Evolutionary conservation across 2,329 filamentous ascomycete species (phyloP), one percentile per base, ranked within the genome.

Genomic region (Ophiognomonia clavigignenti-juglandacearum): DNA sequence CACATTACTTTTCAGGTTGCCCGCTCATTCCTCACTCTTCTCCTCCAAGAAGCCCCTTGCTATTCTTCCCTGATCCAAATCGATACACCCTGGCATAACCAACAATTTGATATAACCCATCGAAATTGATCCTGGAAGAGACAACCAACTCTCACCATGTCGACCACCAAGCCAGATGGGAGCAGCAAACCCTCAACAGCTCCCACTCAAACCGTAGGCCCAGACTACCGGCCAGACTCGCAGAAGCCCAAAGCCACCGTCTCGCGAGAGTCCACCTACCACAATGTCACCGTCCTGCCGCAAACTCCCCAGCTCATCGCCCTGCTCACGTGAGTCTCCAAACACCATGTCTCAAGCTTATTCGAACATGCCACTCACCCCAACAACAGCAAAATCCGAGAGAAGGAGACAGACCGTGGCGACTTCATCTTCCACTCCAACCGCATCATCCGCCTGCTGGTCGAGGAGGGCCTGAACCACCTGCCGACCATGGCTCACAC

Each of bases 341-440:
- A n/a, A n/a, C n/a, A n/a, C n/a, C n/a, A n/a, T n/a, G n/a, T n/a
- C n/a, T n/a, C n/a, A n/a, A n/a, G n/a, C 26, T 34, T 29, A 10
- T 20, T 19, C 6, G 11, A 14, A 31, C 27, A 22, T 38, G 22
- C 10, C n/a, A 16, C 29, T 7, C n/a, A 24, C 11, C 22, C 6
- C 51, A n/a, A 53, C 43, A 47, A 54, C 60, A 97, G 92, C 53
- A 96, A 96, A 79, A 97, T 98, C 63, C 86, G 93, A 58, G 90
- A 96, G 67, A 88, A 87, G 66, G 80, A 85, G 56, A 98, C 93
- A 6, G 82, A 85, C 47, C 86, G 93, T 50, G 93, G 90, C 53
- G 93, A 98, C 68, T 98, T 98, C 66, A 96, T 98, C 63, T 98
- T 98, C 72, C 96, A 97, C 73, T 96, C 91, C 36, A 98, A 98